phyloP scores from a whole-genome alignment of 2,329 filamentous ascomycete genomes.

The Pseudocercospora macadamiae region DNA sequence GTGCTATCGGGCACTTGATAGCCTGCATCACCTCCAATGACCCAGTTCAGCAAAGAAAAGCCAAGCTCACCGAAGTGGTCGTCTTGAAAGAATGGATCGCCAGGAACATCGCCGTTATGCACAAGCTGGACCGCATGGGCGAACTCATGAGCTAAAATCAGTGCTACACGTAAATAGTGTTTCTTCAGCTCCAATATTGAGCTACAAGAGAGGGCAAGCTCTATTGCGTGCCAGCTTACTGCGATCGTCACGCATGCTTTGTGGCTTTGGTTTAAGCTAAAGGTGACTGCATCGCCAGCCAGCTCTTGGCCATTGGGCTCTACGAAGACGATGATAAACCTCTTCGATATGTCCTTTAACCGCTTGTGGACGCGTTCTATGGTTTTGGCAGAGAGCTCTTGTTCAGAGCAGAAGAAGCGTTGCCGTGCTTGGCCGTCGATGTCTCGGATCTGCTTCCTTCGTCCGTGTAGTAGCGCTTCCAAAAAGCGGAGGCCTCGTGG shows the following conservation, averaged over 20 bases:
- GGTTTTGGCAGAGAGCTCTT: not conserved
- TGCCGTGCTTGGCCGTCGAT: not conserved
- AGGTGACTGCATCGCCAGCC: not conserved
- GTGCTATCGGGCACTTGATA: not conserved
- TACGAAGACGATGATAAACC: not conserved
- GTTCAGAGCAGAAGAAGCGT: not conserved
- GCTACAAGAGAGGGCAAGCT: not conserved
- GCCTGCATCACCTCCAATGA: not conserved
- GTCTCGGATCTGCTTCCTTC: not conserved
- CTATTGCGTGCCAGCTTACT: not conserved
- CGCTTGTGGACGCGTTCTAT: not conserved
- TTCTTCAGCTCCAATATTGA: not conserved
- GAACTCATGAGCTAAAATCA: not conserved
- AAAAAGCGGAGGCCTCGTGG: not conserved
- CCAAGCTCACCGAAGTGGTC: not conserved
- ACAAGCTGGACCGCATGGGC: not conserved
- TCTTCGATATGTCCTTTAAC: not conserved
- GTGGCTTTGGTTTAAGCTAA: not conserved
- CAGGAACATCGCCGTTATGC: not conserved
- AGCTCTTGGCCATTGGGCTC: not conserved
- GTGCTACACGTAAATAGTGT: not conserved
- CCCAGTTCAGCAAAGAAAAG: not conserved
- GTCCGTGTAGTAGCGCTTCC: not conserved
- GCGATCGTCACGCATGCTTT: not conserved
- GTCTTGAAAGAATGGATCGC: not conserved